Base-by-base conservation (phyloP, 1,284 basidiomycete species). In the Papiliotrema flavescens region DNA sequence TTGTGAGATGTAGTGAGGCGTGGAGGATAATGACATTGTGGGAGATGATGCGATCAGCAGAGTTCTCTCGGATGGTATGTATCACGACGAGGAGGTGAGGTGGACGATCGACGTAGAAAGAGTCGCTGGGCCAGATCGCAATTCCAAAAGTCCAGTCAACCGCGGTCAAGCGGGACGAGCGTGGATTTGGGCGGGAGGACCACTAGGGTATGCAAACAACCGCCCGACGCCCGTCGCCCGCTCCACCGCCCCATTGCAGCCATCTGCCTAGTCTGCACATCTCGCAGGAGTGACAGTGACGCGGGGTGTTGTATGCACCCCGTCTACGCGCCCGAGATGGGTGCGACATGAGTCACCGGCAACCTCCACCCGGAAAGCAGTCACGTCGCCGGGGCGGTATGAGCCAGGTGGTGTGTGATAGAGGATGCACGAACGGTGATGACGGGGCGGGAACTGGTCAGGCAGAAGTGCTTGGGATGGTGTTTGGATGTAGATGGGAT, bases 301-400 rank as follows among this genome's bases (percentile, higher is more conserved):
- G 28, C 5, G 28, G 28, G 28, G 11, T 6, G 28, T 32, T 5
- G 28, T 32, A 32, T 32, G 28, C 28, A 32, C 28, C 28, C 28
- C 28, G 6, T 32, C 28, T 5, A 32, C 28, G 6, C 5, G 6
- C 20, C 7, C 39, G 17, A 40, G 5, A 40, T 17, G 17, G 39
- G 28, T 32, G 28, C 20, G 17, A 17, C 20, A 40, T 44, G 42
- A 26, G 6, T 14, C 23, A 23, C 7, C 42, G 42, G 42, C 23
- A 15, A 24, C 42, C 42, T 44, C 42, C 42, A 44, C 42, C 42
- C 39, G 39, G 39, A 44, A 44, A 23, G 40, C 34, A 50, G 37
- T 50, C 49, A 50, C 45, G 39, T 20, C 28, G 4, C 39, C 15
- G 5, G 9, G 39, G 39, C 39, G 13, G 7, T 19, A 45, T 23